Evolutionary conservation across 345 rosid species (phyloP).

Genomic region (Conringia planisiliqua): DNA sequence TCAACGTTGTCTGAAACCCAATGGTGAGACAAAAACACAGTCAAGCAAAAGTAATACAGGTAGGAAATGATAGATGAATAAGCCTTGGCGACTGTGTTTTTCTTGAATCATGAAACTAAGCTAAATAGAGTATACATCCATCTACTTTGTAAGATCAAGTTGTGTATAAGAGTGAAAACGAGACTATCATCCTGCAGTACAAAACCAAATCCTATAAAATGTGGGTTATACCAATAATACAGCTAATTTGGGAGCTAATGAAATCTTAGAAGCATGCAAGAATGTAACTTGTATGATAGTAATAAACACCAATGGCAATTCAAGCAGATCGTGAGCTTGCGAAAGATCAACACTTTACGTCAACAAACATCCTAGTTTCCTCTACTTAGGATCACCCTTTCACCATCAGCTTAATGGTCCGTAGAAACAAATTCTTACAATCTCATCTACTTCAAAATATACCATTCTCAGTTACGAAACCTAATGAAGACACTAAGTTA

Average conservation of each 20-base stretch:
- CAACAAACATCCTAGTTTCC: neutral
- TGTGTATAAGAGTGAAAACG: neutral
- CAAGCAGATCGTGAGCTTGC: neutral
- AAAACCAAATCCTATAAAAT: too few relatives aligned
- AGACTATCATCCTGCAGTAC: neutral
- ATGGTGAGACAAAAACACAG: neutral
- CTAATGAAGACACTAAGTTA: neutral
- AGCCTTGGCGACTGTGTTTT: neutral
- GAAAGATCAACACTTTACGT: neutral
- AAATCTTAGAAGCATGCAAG: neutral
- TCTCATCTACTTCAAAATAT: neutral
- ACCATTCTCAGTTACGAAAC: neutral
- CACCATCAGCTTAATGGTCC: neutral
- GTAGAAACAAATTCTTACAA: neutral
- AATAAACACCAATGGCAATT: neutral
- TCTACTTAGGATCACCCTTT: neutral
- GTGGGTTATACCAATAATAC: neutral
- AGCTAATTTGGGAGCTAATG: neutral
- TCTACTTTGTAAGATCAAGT: neutral
- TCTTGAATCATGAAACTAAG: neutral
- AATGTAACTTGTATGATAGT: neutral
- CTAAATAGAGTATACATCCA: neutral
- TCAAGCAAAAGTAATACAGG: neutral
- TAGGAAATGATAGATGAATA: neutral
- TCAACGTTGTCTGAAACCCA: constrained; percentile 56